phyloP scores from a whole-genome alignment of 2,329 filamentous ascomycete species.

The Clarireedia paspali region DNA sequence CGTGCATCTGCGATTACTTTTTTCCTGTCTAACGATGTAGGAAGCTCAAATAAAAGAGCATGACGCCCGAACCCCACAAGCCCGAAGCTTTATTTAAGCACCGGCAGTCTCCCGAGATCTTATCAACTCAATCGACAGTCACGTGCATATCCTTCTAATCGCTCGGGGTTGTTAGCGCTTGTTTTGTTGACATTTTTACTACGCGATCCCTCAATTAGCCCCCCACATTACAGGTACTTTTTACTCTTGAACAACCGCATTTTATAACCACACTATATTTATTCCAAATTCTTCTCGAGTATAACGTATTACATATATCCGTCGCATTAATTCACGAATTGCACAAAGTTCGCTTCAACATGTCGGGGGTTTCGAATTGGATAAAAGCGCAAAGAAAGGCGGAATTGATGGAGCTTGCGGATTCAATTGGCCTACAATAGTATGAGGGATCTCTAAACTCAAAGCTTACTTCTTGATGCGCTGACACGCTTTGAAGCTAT shows the following conservation, averaged over 20 bases:
- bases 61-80: no score
- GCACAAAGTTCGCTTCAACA: slow-evolving; percentile 32
- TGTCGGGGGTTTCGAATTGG: slow-evolving; percentile 63
- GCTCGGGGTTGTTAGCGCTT: neutral
- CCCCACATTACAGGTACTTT: slow-evolving; percentile 3
- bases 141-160: neutral
- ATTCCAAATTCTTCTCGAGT: neutral
- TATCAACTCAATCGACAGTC: neutral
- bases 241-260: slow-evolving; percentile 1
- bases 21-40: neutral
- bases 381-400: slow-evolving; percentile 75
- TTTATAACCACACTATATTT: neutral
- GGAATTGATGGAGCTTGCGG: slow-evolving; percentile 68
- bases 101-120: neutral
- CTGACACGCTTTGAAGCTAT: slow-evolving; percentile 42
- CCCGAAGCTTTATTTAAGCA: no score
- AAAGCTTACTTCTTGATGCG: neutral
- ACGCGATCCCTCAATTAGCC: slow-evolving; percentile 4
- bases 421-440: slow-evolving; percentile 63
- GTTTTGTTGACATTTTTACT: slow-evolving; percentile 8
- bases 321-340: neutral
- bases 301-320: neutral
- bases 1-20: no score
- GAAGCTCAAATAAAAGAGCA: no score
- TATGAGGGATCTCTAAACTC: slow-evolving; percentile 39